These are phyloP conservation scores for Globisporangium cystogenes DNA, from an alignment of 352 stramenopile species.

Conservation along the genomic window DNA sequence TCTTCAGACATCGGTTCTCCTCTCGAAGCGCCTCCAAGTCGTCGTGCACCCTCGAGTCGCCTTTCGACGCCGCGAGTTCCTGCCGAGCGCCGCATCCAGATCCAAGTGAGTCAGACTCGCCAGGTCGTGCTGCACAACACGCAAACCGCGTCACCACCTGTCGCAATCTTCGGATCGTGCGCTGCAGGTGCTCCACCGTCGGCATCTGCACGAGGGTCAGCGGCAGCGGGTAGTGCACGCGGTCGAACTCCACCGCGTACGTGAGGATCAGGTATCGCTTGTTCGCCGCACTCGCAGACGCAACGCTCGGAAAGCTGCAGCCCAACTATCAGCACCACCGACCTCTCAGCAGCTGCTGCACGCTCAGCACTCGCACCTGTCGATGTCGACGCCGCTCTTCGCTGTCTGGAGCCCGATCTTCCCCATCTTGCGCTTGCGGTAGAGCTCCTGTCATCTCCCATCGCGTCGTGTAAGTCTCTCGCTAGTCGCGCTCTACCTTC, in stretches of 20 bases:
- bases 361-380: background rate
- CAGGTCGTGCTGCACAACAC: too few species aligned
- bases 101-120: background rate
- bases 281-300: constrained; percentile 5
- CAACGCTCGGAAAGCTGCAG: constrained; percentile 6
- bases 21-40: constrained; percentile 46
- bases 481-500: background rate
- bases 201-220: constrained; percentile 65
- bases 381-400: constrained; percentile 1
- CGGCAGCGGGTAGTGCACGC: constrained; percentile 92
- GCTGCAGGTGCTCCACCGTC: constrained; percentile 62
- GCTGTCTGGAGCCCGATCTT: background rate
- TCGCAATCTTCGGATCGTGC: constrained; percentile 70
- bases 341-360: too few species aligned
- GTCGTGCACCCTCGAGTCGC: constrained; percentile 21
- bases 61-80: constrained; percentile 13
- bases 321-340: background rate
- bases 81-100: background rate
- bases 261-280: constrained; percentile 94
- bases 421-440: constrained; percentile 69
- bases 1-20: constrained; percentile 64
- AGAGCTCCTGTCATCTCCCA: constrained; percentile 40
- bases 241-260: constrained; percentile 91
- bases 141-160: constrained; percentile 16
- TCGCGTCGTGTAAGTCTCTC: background rate